Evolutionary conservation across 2,329 filamentous ascomycete species (phyloP).

Genomic region (Erysiphe neolycopersici): DNA sequence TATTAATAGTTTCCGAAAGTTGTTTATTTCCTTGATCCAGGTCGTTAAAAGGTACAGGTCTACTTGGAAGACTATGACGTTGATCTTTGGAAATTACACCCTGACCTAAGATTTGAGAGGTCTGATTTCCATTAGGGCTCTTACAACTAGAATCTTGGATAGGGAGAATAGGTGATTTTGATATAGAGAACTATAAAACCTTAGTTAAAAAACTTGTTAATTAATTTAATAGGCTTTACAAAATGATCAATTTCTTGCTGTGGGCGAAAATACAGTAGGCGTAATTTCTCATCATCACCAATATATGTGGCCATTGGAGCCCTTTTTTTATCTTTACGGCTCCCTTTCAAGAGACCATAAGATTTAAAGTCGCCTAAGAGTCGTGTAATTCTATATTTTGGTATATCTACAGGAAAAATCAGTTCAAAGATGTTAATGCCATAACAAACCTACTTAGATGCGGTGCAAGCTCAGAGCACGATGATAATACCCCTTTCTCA

Average conservation of each 20-base stretch:
- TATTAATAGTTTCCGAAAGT: not conserved
- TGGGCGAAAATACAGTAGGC: slow-evolving; percentile 2
- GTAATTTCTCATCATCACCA: slow-evolving; percentile 2
- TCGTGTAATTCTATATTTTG: not conserved
- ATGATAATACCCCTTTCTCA: slow-evolving; percentile 1
- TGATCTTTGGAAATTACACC: not conserved
- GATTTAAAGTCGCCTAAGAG: slow-evolving; percentile 1
- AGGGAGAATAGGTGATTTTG: not conserved
- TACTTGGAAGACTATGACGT: not conserved
- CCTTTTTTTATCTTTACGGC: not conserved
- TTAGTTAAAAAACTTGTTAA: not conserved
- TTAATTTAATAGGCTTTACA: slow-evolving; percentile 1
- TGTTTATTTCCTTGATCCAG: not conserved
- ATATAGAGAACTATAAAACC: not conserved
- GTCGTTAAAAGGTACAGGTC: not conserved
- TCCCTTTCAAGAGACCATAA: slow-evolving; percentile 2
- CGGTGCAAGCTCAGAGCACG: slow-evolving; percentile 2
- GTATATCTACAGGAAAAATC: not conserved
- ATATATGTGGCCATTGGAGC: slow-evolving; percentile 1
- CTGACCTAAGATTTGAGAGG: not conserved
- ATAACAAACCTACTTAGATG: slow-evolving; percentile 1
- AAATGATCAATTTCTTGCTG: slow-evolving; percentile 2
- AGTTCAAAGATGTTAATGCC: not conserved
- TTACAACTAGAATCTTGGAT: not conserved
- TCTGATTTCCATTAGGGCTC: not conserved